Conservation (phyloP, 495 filamentous ascomycete genomes). For the Articulospora tetracladia region DNA sequence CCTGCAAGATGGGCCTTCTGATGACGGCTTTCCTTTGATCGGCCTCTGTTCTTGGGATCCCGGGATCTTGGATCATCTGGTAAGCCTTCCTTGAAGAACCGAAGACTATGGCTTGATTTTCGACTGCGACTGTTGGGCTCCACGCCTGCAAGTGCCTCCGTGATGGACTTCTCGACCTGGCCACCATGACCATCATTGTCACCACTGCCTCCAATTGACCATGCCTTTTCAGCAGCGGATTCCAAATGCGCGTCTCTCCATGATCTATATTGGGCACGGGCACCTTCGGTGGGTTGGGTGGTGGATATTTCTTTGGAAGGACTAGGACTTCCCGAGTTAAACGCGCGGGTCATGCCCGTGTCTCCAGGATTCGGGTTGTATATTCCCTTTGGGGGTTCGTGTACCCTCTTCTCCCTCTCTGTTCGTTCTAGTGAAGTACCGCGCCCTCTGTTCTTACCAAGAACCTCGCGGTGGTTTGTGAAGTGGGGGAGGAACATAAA, state of each 20-base stretch:
- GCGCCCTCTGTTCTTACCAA: conserved; percentile 28
- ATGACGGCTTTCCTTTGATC: conserved; percentile 25
- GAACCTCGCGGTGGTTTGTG: conserved; percentile 13
- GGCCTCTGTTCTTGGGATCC: conserved; percentile 28
- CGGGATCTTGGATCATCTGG: conserved; percentile 43
- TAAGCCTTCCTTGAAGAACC: conserved; percentile 88
- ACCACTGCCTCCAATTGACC: conserved; percentile 49
- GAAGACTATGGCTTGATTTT: conserved; percentile 88
- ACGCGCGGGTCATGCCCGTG: conserved; percentile 26
- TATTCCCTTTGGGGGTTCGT: conserved; percentile 22
- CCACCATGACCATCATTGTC: conserved; percentile 33
- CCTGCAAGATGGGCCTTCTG: background rate
- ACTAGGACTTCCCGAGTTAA: conserved; percentile 15
- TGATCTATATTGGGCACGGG: conserved; percentile 33
- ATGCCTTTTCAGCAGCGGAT: conserved; percentile 46
- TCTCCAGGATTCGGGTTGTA: conserved; percentile 30
- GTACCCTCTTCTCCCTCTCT: conserved; percentile 36
- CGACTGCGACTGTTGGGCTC: conserved; percentile 83
- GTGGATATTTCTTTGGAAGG: conserved; percentile 12
- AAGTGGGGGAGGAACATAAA: conserved; percentile 18
- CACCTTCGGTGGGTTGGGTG: conserved; percentile 28
- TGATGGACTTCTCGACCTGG: conserved; percentile 77
- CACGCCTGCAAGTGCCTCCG: conserved; percentile 69
- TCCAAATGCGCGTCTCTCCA: conserved; percentile 40
- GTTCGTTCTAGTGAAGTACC: conserved; percentile 37